Percentiles rank a stretch among this genome's conserved stretches.
Conservation (phyloP, 129 eudicot species). For the Smallanthus sonchifolius region DNA sequence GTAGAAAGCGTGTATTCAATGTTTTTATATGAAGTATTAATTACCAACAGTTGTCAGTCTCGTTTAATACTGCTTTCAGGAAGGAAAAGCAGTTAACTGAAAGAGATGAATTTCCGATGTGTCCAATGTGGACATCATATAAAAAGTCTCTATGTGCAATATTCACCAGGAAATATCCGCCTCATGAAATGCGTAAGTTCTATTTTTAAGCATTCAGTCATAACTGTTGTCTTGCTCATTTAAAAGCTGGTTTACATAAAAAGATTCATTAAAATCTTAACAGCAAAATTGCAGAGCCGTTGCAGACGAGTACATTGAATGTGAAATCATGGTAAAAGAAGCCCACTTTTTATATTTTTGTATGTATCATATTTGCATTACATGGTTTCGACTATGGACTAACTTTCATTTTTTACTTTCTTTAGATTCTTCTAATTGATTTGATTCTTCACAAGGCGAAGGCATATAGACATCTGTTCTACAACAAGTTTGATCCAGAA, state of each 20-base stretch:
- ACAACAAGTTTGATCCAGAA: constrained; percentile 50
- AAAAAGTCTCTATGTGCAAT: constrained; percentile 61
- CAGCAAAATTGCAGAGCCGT: constrained; percentile 62
- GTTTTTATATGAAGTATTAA: neutral
- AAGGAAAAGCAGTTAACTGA: neutral
- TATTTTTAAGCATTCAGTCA: neutral
- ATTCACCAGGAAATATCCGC: constrained; percentile 86
- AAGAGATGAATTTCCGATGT: constrained; percentile 39
- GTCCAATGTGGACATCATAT: constrained; percentile 54
- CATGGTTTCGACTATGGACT: neutral
- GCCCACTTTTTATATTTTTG: neutral
- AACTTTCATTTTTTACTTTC: neutral
- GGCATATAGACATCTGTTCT: constrained; percentile 89
- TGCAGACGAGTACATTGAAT: constrained; percentile 92
- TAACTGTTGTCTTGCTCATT: neutral
- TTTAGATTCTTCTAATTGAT: constrained; percentile 76
- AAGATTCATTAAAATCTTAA: neutral
- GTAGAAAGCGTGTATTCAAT: neutral
- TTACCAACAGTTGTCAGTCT: neutral
- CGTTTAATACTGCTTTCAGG: neutral
- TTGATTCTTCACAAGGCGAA: constrained; percentile 82
- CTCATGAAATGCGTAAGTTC: constrained; percentile 69
- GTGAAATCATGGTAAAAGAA: constrained; percentile 67
- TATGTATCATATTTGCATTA: neutral
- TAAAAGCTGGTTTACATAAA: constrained; percentile 9